These are phyloP conservation scores for Heliocybe sulcata DNA, from an alignment of 1,284 basidiomycete species.

Conservation along the genomic window DNA sequence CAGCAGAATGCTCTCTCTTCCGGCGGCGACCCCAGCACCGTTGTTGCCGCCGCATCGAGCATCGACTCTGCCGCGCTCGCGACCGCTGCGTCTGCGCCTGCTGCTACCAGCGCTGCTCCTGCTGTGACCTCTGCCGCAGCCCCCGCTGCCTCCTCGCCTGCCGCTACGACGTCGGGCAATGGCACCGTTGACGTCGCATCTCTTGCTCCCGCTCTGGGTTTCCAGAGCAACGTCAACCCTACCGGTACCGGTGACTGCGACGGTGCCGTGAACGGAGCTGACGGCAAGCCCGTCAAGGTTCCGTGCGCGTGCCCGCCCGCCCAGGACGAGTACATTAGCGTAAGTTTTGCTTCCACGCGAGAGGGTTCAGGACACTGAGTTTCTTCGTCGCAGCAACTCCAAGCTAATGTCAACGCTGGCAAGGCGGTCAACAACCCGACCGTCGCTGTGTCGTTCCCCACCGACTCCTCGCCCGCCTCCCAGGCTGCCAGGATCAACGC, in stretches of 20 bases:
- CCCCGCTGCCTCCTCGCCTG: slow-evolving; percentile 6
- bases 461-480: slow-evolving; percentile 16
- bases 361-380: not conserved
- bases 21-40: slow-evolving; percentile 5
- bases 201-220: slow-evolving; percentile 20
- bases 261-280: slow-evolving; percentile 20
- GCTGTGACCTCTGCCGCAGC: not conserved
- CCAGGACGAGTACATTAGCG: slow-evolving; percentile 24
- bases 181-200: slow-evolving; percentile 11
- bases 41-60: slow-evolving; percentile 4
- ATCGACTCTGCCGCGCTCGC: slow-evolving; percentile 5
- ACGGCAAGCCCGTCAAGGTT: slow-evolving; percentile 27
- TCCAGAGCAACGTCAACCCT: slow-evolving; percentile 16
- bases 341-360: slow-evolving; percentile 7
- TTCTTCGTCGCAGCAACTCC: slow-evolving; percentile 13
- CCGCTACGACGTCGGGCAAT: slow-evolving; percentile 11
- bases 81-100: slow-evolving; percentile 5
- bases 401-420: slow-evolving; percentile 21
- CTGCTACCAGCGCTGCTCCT: slow-evolving; percentile 5
- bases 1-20: slow-evolving; percentile 19
- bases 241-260: slow-evolving; percentile 26
- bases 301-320: slow-evolving; percentile 32
- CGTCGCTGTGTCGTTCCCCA: slow-evolving; percentile 19
- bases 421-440: slow-evolving; percentile 20
- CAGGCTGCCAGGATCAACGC: slow-evolving; percentile 19